Conservation (phyloP, 306 rosid genomes). For the Oemleria cerasiformis region DNA sequence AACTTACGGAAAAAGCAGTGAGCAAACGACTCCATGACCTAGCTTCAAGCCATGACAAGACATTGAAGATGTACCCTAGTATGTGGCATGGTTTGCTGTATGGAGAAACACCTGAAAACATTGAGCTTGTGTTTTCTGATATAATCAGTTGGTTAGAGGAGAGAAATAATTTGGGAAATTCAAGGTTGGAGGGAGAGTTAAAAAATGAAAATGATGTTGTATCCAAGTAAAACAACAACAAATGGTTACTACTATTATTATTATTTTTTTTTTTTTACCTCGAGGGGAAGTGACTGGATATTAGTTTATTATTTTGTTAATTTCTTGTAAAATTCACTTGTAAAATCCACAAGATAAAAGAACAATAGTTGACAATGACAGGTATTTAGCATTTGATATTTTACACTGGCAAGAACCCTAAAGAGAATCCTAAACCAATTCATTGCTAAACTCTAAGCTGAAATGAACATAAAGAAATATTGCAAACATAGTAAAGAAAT, state of each 20-base stretch:
- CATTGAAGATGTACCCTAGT: conserved; percentile 58
- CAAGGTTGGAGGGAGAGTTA: conserved; percentile 58
- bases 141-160: conserved; percentile 60
- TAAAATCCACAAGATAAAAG: background rate
- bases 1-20: conserved; percentile 60
- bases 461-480: too few species aligned
- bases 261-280: background rate
- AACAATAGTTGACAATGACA: background rate
- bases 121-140: conserved; percentile 57
- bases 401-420: too few species aligned
- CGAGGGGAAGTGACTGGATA: background rate
- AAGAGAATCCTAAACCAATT: too few species aligned
- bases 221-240: background rate
- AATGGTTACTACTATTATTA: background rate
- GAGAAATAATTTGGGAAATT: conserved; percentile 34
- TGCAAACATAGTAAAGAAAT: too few species aligned
- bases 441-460: too few species aligned
- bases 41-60: conserved; percentile 73
- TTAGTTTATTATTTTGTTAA: background rate
- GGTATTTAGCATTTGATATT: background rate
- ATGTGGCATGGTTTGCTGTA: conserved; percentile 95
- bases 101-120: conserved; percentile 76
- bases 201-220: conserved; percentile 46
- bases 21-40: conserved; percentile 53
- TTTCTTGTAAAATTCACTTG: background rate